Base-by-base conservation (phyloP, 345 rosid species). In the Pelargonium nanum region DNA sequence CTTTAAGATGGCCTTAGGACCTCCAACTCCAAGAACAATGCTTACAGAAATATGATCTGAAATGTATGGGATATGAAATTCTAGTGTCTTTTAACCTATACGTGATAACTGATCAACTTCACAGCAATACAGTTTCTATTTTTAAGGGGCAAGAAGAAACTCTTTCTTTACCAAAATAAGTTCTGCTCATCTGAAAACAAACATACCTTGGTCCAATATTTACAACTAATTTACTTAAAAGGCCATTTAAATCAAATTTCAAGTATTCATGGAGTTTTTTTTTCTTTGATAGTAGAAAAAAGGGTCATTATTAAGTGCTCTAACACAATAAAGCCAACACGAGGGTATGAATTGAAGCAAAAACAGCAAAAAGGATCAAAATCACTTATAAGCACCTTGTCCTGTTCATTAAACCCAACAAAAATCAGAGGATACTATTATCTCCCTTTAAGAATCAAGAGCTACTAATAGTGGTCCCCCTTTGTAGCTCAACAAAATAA, bases 351-450 rank as follows among this genome's bases (percentile, higher is more conserved):
- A 32, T 21, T 61, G n/a, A 24, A 62, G 15, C 17, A 40, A 40
- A 64, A 52, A 34, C 23, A 57, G 19, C 19, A 53, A 20, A 68
- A 40, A 58, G 24, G 48, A 57, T 9, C 50, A 28, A 26, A 52
- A 54, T 62, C 19, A 20, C 54, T 57, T 23, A 32, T 17, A 10
- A 15, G 61, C 66, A 60, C 60, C 48, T 60, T 44, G 56, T 50
- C 28, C 60, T 24, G 70, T 45, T 60, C 40, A 26, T 44, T 24
- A 53, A 19, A 9, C 59, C 59, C 26, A 24, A 55, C 26, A 55
- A 44, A 45, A 26, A 32, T 13, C 21, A 13, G 22, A 44, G 48
- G 55, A 21, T 22, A 54, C 54, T 12, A 54, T 15, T 30, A 6
- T 55, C 44, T 7, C 26, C 15, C 55, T 22, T 6, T 15, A 40